phyloP scores from a whole-genome alignment of 495 filamentous ascomycete genomes.

The Talaromyces adpressus region DNA sequence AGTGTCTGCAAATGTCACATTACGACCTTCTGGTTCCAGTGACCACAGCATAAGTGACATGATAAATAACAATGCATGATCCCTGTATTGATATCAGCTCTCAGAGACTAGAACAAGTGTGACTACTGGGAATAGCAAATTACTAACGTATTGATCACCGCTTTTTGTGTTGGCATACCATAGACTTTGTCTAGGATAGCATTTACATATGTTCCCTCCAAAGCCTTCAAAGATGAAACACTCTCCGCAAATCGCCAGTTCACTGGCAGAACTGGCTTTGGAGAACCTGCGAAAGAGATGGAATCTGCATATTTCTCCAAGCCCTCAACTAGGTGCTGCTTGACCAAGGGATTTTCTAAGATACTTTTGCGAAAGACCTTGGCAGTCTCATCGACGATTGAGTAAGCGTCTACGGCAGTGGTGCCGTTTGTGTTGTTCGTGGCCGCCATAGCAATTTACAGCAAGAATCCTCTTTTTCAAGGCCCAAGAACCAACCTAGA shows the following conservation, averaged over 20 bases:
- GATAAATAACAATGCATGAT: conserved; percentile 26
- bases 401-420: background rate
- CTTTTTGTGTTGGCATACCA: conserved; percentile 19
- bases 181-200: conserved; percentile 42
- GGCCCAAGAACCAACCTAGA: background rate
- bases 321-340: background rate
- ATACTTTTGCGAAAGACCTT: background rate
- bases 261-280: conserved; percentile 21
- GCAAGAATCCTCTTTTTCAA: background rate
- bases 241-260: conserved; percentile 49
- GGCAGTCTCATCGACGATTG: background rate
- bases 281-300: conserved; percentile 15
- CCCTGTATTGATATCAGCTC: conserved; percentile 11
- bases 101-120: too few relatives aligned
- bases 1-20: conserved; percentile 12
- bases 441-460: background rate
- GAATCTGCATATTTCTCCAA: conserved; percentile 1
- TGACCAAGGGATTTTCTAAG: background rate
- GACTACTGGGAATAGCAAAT: too few relatives aligned
- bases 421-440: background rate
- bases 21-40: background rate
- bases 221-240: conserved; percentile 49
- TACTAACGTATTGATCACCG: conserved; percentile 12
- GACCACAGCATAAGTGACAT: conserved; percentile 17
- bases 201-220: conserved; percentile 51